phyloP scores from a whole-genome alignment of 176 grass and related monocot species.

The Oryza glaberrima region DNA sequence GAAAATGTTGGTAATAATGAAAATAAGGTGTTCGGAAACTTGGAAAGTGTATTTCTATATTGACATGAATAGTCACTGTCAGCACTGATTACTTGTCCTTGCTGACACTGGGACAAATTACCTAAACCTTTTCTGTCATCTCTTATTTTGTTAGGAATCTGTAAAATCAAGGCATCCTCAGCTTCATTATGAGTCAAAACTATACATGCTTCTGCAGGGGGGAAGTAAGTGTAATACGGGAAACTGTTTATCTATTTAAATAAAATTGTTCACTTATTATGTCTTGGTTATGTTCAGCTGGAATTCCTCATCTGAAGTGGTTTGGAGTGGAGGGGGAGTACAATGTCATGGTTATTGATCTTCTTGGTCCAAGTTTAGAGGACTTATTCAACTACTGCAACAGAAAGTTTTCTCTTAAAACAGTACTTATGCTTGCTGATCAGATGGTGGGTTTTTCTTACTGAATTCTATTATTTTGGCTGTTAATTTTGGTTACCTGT shows the following conservation, averaged over 20 bases:
- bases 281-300: slow-evolving; percentile 53
- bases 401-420: slow-evolving; percentile 87
- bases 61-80: slow-evolving; percentile 14
- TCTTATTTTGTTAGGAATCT: slow-evolving; percentile 70
- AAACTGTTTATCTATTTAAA: not conserved
- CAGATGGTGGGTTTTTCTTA: slow-evolving; percentile 61
- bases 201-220: slow-evolving; percentile 94
- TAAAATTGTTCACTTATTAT: slow-evolving; percentile 5
- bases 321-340: slow-evolving; percentile 91
- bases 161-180: slow-evolving; percentile 95
- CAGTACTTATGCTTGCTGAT: slow-evolving; percentile 87
- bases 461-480: not conserved
- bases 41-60: slow-evolving; percentile 8
- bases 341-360: slow-evolving; percentile 96
- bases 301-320: slow-evolving; percentile 83
- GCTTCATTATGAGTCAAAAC: slow-evolving; percentile 89
- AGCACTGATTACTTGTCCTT: not conserved
- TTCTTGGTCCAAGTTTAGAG: slow-evolving; percentile 89
- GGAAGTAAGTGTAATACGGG: slow-evolving; percentile 66
- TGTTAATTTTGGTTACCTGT: slow-evolving; percentile 20
- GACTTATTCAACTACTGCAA: slow-evolving; percentile 88
- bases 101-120: slow-evolving; percentile 24
- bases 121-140: slow-evolving; percentile 16
- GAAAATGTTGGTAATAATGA: not conserved
- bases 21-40: not conserved